Evolutionary conservation across 345 rosid species (phyloP).

Genomic region (Sisymbrium altissimum): DNA sequence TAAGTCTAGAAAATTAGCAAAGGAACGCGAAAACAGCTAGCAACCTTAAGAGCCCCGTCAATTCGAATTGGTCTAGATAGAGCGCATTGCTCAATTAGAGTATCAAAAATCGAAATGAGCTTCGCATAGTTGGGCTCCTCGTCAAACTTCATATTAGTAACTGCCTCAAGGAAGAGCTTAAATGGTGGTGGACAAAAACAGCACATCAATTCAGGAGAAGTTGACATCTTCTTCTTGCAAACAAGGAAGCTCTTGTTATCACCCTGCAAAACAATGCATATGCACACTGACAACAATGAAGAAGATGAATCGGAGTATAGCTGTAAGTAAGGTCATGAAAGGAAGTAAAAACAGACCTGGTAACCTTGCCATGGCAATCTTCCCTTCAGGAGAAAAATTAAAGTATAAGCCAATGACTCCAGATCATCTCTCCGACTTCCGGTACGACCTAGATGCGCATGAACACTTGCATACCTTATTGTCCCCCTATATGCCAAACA

Average conservation of each 20-base stretch:
- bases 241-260: constrained; percentile 94
- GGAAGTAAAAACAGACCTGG: constrained; percentile 48
- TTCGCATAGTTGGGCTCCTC: constrained; percentile 93
- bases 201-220: constrained; percentile 82
- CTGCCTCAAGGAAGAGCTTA: constrained; percentile 79
- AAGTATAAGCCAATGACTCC: constrained; percentile 93
- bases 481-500: constrained; percentile 64
- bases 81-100: constrained; percentile 61
- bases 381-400: constrained; percentile 80
- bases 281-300: not conserved
- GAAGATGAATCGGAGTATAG: not conserved
- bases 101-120: constrained; percentile 69
- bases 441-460: constrained; percentile 95
- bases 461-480: constrained; percentile 90
- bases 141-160: constrained; percentile 83
- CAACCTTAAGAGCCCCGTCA: constrained; percentile 92
- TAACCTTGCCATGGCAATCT: constrained; percentile 99
- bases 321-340: not conserved
- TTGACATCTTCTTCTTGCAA: constrained; percentile 91
- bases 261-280: constrained; percentile 45
- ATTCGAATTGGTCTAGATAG: constrained; percentile 72
- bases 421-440: constrained; percentile 95
- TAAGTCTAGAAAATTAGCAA: constrained; percentile 30
- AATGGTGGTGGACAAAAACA: constrained; percentile 80
- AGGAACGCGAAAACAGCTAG: constrained; percentile 6